Conservation (phyloP, 345 rosid genomes). For the Rhodomyrtus tomentosa region DNA sequence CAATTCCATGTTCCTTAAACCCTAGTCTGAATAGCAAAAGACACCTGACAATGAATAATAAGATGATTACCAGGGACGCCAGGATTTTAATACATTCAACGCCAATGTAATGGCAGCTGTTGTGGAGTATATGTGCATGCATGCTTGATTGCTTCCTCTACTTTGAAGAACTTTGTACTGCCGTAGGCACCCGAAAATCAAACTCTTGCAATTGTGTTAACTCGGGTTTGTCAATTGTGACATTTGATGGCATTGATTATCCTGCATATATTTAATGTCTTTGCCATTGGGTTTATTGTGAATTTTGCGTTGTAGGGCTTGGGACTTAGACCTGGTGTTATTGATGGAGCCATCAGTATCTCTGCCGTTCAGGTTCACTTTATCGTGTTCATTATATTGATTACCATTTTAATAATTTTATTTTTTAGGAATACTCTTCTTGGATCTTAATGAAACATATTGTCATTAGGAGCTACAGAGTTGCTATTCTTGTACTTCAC, state of each 20-base stretch:
- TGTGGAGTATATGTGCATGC: background rate
- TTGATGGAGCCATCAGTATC: constrained; percentile 94
- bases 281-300: background rate
- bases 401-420: too few species aligned
- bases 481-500: background rate
- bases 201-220: background rate
- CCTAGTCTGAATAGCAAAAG: background rate
- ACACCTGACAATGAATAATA: background rate
- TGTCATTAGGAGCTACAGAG: background rate
- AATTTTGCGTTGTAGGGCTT: constrained; percentile 47
- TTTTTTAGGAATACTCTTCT: background rate
- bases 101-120: background rate
- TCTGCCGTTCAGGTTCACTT: constrained; percentile 80
- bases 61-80: background rate
- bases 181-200: background rate
- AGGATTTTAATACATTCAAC: background rate
- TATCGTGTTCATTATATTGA: background rate
- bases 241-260: background rate
- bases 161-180: background rate
- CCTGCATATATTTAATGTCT: background rate
- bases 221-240: background rate
- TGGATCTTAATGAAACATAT: too few species aligned
- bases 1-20: background rate
- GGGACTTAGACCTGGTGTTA: constrained; percentile 71
- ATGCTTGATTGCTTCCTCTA: background rate